Conservation (phyloP, 805 yeast species). For the Zygoascus bituminiphila region DNA sequence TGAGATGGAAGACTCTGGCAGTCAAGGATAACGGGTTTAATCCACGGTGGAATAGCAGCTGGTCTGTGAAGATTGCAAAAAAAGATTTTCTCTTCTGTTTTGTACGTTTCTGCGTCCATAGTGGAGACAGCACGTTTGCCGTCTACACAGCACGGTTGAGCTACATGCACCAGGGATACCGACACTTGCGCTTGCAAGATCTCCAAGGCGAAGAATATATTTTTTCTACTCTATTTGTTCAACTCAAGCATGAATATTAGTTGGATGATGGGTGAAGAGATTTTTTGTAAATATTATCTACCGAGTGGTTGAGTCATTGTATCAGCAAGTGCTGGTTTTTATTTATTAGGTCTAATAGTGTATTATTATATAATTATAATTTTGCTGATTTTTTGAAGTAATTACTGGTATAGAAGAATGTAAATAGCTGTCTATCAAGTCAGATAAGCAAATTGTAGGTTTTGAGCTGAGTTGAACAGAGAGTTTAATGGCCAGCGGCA, state of each 20-base stretch:
- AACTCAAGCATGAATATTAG: constrained; percentile 3
- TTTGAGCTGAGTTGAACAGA: too few species aligned
- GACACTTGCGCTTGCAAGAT: constrained; percentile 74
- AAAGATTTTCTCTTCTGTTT: constrained; percentile 28
- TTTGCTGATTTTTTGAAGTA: too few species aligned
- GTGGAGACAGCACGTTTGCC: constrained; percentile 41
- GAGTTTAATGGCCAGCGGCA: too few species aligned
- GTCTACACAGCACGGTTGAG: constrained; percentile 50
- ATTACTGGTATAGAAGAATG: too few species aligned
- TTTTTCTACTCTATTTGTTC: constrained; percentile 47
- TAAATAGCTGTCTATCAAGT: too few species aligned
- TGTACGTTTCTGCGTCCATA: constrained; percentile 29
- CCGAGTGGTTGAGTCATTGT: background rate
- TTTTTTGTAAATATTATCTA: background rate
- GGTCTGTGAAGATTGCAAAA: constrained; percentile 36
- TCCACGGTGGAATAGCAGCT: constrained; percentile 67
- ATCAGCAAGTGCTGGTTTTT: background rate
- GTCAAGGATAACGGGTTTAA: constrained; percentile 64
- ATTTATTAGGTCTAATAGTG: background rate
- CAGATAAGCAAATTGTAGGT: too few species aligned
- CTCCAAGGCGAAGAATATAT: constrained; percentile 69
- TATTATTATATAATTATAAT: too few species aligned
- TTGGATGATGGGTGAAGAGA: background rate
- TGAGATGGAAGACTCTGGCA: constrained; percentile 12
- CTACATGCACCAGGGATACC: constrained; percentile 67